Conservation (phyloP, 768 basidiomycete genomes). For the Boletellus ananas region DNA sequence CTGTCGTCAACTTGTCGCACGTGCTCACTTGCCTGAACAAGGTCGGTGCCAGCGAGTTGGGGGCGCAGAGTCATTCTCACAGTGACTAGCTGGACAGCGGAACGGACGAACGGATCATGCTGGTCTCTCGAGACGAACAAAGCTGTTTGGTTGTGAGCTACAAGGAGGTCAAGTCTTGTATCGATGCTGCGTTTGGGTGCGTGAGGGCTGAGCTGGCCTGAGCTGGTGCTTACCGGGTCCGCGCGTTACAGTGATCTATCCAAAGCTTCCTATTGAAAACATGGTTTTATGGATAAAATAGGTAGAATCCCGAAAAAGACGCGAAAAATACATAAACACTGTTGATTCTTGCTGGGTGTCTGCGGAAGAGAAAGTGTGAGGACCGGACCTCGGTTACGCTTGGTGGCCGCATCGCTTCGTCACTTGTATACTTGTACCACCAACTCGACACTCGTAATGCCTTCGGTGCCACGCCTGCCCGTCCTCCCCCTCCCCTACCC, state of each 20-base stretch:
- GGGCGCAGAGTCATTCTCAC: neutral
- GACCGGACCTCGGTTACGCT: neutral
- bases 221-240: neutral
- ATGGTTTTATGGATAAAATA: constrained; percentile 42
- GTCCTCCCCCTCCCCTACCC: constrained; percentile 71
- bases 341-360: neutral
- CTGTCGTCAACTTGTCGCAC: constrained; percentile 86
- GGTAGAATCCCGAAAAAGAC: constrained; percentile 68
- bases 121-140: constrained; percentile 93
- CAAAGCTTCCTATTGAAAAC: constrained; percentile 21
- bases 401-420: too few relatives aligned
- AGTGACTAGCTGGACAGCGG: constrained; percentile 78
- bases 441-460: constrained; percentile 13
- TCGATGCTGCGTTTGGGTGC: constrained; percentile 80
- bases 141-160: constrained; percentile 93
- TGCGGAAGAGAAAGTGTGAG: neutral
- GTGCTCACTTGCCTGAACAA: constrained; percentile 93
- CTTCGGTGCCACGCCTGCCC: constrained; percentile 46
- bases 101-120: constrained; percentile 91
- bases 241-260: constrained; percentile 43
- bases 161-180: constrained; percentile 83
- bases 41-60: constrained; percentile 38
- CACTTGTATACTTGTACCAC: constrained; percentile 1
- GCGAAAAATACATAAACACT: constrained; percentile 45
- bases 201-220: constrained; percentile 17